These are phyloP conservation scores for Phaeomoniella chlamydospora DNA, from an alignment of 2,329 filamentous ascomycete species.

Conservation along the genomic window DNA sequence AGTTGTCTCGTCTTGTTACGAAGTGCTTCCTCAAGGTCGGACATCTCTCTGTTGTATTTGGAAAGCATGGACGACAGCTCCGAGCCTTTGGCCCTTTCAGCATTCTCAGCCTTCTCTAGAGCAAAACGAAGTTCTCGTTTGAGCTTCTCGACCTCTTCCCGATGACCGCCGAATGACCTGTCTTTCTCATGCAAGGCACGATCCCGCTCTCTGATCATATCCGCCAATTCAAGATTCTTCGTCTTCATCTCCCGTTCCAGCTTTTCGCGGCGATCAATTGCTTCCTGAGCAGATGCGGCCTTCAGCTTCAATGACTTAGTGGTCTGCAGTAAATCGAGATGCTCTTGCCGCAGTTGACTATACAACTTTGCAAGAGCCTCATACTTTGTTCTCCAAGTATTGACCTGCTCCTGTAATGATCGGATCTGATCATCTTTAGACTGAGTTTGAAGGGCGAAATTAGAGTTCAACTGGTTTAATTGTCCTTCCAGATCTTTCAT, in stretches of 20 bases:
- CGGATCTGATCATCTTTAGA: slow-evolving; percentile 93
- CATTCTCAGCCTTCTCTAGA: slow-evolving; percentile 77
- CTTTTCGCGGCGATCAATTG: slow-evolving; percentile 87
- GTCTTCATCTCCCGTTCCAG: slow-evolving; percentile 96
- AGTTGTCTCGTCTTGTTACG: slow-evolving; percentile 73
- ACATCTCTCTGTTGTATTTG: slow-evolving; percentile 95
- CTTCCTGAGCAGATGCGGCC: slow-evolving; percentile 91
- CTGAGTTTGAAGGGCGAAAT: slow-evolving; percentile 67
- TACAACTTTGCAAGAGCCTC: slow-evolving; percentile 94
- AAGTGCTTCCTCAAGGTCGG: slow-evolving; percentile 86
- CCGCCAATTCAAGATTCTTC: slow-evolving; percentile 95
- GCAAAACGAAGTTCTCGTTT: slow-evolving; percentile 89
- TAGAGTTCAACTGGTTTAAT: slow-evolving; percentile 65
- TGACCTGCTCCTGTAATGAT: slow-evolving; percentile 88
- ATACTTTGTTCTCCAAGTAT: slow-evolving; percentile 95
- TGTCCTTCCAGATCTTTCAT: slow-evolving; percentile 89
- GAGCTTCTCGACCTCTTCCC: slow-evolving; percentile 87
- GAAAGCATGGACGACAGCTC: slow-evolving; percentile 89
- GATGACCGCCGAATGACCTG: slow-evolving; percentile 67
- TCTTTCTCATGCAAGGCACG: slow-evolving; percentile 89
- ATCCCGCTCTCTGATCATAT: slow-evolving; percentile 96
- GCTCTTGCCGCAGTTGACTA: slow-evolving; percentile 87
- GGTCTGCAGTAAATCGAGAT: slow-evolving; percentile 86
- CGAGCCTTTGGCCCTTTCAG: slow-evolving; percentile 84
- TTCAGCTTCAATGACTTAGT: slow-evolving; percentile 95